Base-by-base conservation (phyloP, 2,329 filamentous ascomycete species). In the Pezizomycotina sp. region DNA sequence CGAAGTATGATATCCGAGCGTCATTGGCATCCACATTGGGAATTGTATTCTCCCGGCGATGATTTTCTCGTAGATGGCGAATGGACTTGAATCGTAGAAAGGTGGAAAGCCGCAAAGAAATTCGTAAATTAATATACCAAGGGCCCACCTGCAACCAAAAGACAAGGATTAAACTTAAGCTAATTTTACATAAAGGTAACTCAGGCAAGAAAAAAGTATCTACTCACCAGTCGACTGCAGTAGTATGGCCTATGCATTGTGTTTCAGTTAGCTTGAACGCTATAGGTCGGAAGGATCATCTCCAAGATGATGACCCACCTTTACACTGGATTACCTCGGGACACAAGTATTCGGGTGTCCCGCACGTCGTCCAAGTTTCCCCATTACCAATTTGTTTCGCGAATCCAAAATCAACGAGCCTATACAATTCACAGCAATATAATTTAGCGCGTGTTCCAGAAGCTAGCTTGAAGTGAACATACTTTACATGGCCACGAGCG, bases 61-160 rank as follows among this genome's bases (percentile, higher is more conserved):
- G 50, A 86, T 86, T 58, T 77, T 72, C 55, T 82, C 80, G 59
- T 86, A 86, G 40, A 86, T 86, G 55, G 84, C 80, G 47, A 86
- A 79, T 1, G 79, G 79, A 47, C 83, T 86, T 47, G 80, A 74
- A 53, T 84, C 75, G 77, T 79, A 89, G 54, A 86, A 89, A 0
- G 80, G 80, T 9, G 80, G 80, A 52, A 84, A 83, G 18, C 80
- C 80, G 6, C 80, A 82, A 31, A 86, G 60, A 53, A 86, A 86
- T 54, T 89, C 80, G 56, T 82, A 86, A 41, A 86, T 74, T 38
- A 89, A 58, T 48, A 86, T 83, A 16, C 80, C 80, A 48, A 89
- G 64, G 1, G 80, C 79, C 80, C 80, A 86, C n/a, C n/a, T n/a
- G n/a, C n/a, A n/a, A n/a, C n/a, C n/a, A n/a, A n/a, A n/a, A n/a